Conservation (phyloP, 1,139 yeast genomes). For the Pichia sp. region DNA sequence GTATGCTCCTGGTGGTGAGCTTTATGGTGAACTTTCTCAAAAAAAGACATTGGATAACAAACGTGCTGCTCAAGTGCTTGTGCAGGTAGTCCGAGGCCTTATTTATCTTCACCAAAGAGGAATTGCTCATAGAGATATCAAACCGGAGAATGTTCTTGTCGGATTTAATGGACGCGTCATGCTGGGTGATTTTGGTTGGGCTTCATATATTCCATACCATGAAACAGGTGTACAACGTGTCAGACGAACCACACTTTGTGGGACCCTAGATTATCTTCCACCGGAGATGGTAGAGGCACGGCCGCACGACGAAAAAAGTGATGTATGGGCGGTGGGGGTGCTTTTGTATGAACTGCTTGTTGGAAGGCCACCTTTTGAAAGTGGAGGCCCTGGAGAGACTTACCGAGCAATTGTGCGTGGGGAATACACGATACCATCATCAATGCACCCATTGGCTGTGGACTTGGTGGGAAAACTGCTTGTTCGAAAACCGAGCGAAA, state of each 20-base stretch:
- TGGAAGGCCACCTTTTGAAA: conserved; percentile 89
- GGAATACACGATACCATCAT: conserved; percentile 27
- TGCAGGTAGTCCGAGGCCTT: conserved; percentile 63
- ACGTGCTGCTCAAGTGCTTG: conserved; percentile 32
- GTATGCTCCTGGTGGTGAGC: conserved; percentile 80
- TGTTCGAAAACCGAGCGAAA: neutral
- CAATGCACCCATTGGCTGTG: neutral
- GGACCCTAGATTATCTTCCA: conserved; percentile 88
- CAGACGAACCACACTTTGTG: conserved; percentile 79
- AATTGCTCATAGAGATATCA: conserved; percentile 84
- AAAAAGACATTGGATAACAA: conserved; percentile 30
- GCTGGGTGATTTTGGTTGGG: conserved; percentile 95
- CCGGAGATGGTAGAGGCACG: conserved; percentile 91
- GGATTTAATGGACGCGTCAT: conserved; percentile 69
- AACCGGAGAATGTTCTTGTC: conserved; percentile 82
- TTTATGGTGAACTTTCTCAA: conserved; percentile 48
- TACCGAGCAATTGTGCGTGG: conserved; percentile 72
- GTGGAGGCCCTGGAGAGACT: conserved; percentile 60
- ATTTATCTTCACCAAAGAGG: conserved; percentile 76
- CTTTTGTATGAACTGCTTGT: conserved; percentile 79
- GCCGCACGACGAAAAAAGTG: conserved; percentile 74
- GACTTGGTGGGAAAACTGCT: neutral
- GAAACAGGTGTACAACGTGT: conserved; percentile 10
- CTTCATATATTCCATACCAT: conserved; percentile 42
- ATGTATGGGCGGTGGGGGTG: conserved; percentile 90